Evolutionary conservation across 257 asterid genomes (phyloP).

Genomic region (Solanum appendiculatum): DNA sequence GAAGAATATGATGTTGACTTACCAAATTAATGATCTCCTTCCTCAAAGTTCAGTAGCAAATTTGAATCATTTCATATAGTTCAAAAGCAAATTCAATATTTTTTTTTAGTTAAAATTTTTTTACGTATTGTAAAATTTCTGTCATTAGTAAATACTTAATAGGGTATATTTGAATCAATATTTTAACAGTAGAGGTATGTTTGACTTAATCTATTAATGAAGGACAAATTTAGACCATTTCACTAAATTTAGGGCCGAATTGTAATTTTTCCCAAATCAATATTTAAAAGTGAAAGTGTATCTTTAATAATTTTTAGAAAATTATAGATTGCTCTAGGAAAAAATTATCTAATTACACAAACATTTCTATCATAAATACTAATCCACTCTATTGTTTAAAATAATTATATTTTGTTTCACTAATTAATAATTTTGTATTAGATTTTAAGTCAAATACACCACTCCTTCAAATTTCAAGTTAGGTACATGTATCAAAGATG

Average conservation of each 20-base stretch:
- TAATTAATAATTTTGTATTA: no score
- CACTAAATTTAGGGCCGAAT: background rate
- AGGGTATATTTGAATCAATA: background rate
- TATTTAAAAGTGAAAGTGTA: background rate
- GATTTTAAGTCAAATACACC: background rate
- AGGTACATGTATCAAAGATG: background rate
- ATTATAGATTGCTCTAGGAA: background rate
- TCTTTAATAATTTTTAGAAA: background rate
- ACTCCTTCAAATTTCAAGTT: background rate
- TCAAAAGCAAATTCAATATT: background rate
- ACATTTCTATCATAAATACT: background rate
- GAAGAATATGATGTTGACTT: background rate
- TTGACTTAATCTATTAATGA: background rate
- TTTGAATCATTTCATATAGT: background rate
- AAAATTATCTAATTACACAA: background rate
- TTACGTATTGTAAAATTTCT: background rate
- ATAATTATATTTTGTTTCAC: no score
- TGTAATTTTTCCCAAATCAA: background rate
- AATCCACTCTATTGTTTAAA: no score
- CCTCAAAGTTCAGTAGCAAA: background rate
- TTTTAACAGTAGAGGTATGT: no score
- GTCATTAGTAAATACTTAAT: background rate
- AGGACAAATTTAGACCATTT: background rate
- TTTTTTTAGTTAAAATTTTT: background rate
- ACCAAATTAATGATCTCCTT: background rate